Base-by-base conservation (phyloP, 192 early-diverging fungal species). In the Backusella parvicylindrica region DNA sequence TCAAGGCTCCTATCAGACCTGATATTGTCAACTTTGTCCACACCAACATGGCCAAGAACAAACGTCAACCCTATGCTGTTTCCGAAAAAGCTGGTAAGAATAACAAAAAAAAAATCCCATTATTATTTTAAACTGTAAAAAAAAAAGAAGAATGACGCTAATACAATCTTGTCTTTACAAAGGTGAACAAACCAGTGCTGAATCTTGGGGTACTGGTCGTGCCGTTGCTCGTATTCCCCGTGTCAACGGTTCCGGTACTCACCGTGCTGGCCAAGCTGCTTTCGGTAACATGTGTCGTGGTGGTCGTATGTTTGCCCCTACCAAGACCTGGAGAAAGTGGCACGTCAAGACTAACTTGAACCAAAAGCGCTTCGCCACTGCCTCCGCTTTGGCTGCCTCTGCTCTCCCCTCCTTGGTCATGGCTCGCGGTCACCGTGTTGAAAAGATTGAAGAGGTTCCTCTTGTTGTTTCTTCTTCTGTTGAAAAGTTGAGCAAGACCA, bases 221-320 rank as follows among this genome's bases (percentile, higher is more conserved):
- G 98, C 98, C 82, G 98, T 99, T 81, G 96, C 98, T 73, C 97
- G 98, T 97, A 99, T 99, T 82, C 98, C 98, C 76, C 96, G 98
- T 90, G 98, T 99, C 75, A 89, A 89, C 75, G 98, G 96, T 81
- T 88, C 91, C 67, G 98, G 98, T 87, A 99, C 97, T 72, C 94
- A 96, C 92, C 95, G 98, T 79, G 91, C 98, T 77, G 98, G 98
- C 77, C 98, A 99, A 83, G 96, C 96, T 77, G 98, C 98, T 84
- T 99, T 98, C 89, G 97, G 98, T 81, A 99, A 99, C 92, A 98
- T 98, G 98, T 98, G 96, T 89, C 95, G 97, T 86, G 95, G 96
- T 81, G 98, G 98, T 87, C 94, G 98, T 80, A 99, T 99, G 98
- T 99, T 99, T 82, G 97, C 98, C 75, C 98, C 98, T 66, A 99